A percentile compares a stretch with the other conserved stretches of the same genome.
Conservation (phyloP, 495 filamentous ascomycete genomes). For the Penicillium paxilli region DNA sequence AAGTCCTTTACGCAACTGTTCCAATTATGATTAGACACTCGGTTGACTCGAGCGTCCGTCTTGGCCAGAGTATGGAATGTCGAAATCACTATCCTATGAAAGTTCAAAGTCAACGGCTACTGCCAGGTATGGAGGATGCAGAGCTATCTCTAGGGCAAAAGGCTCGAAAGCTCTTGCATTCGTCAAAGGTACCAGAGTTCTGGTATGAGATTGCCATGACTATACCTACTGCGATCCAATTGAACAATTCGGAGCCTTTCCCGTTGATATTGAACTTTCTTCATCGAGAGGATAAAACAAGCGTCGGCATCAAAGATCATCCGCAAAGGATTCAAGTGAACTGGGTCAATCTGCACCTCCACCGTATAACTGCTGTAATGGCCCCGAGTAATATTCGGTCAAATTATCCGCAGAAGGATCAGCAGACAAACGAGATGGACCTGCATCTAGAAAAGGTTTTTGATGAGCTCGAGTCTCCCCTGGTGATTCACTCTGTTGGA, state of each 20-base stretch:
- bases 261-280: conserved; percentile 8
- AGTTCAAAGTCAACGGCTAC: neutral
- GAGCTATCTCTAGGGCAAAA: neutral
- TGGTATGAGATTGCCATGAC: neutral
- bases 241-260: conserved; percentile 8
- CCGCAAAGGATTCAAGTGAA: conserved; percentile 11
- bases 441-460: conserved; percentile 9
- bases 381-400: conserved; percentile 1
- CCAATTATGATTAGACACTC: neutral
- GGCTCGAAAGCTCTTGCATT: neutral
- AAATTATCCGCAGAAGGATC: neutral
- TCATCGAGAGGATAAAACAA: neutral
- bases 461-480: conserved; percentile 2
- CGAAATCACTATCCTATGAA: neutral
- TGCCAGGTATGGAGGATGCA: neutral
- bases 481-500: neutral
- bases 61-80: neutral
- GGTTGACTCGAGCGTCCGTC: neutral
- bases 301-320: conserved; percentile 5
- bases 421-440: neutral
- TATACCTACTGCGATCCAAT: conserved; percentile 2
- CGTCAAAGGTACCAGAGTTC: neutral
- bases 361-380: neutral
- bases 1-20: neutral
- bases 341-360: conserved; percentile 8